phyloP scores from a whole-genome alignment of 179 eudicot genomes.

The Carnegiea gigantea region DNA sequence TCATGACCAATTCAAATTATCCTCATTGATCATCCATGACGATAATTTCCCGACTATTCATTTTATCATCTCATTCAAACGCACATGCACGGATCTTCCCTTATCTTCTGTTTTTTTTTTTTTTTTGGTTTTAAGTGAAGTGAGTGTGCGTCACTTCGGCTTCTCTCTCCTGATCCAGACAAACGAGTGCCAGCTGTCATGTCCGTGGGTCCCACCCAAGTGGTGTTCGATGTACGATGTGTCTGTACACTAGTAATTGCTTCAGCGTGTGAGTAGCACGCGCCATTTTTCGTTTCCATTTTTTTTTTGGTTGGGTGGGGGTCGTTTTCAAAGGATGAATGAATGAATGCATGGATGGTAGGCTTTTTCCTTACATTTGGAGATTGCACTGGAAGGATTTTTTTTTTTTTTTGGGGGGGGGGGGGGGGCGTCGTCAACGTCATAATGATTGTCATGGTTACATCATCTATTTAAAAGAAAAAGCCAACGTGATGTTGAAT shows the following conservation, averaged over 20 bases:
- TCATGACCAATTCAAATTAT: slow-evolving; percentile 1
- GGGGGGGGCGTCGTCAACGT: neutral
- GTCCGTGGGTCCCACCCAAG: slow-evolving; percentile 7
- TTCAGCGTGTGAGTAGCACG: neutral
- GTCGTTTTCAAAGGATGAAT: neutral
- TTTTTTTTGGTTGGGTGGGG: neutral
- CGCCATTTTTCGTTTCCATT: neutral
- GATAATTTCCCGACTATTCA: neutral
- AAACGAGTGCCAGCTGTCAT: slow-evolving; percentile 20
- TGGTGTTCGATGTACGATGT: slow-evolving; percentile 1
- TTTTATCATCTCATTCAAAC: neutral
- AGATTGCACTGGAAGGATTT: too few species aligned
- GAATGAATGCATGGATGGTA: neutral
- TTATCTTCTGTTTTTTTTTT: neutral
- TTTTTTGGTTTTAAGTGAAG: neutral
- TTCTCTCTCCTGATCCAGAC: slow-evolving; percentile 1
- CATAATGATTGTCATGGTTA: slow-evolving; percentile 2
- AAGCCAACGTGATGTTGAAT: neutral
- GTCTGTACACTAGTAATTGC: neutral
- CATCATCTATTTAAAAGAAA: neutral
- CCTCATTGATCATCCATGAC: neutral
- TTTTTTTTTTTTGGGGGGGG: too few species aligned
- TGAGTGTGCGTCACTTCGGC: neutral
- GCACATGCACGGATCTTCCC: neutral
- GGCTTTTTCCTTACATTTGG: neutral